Percentiles rank a stretch among this genome's conserved stretches.
Conservation (phyloP, 73 alveolate genomes). For the Stentor coeruleus region DNA sequence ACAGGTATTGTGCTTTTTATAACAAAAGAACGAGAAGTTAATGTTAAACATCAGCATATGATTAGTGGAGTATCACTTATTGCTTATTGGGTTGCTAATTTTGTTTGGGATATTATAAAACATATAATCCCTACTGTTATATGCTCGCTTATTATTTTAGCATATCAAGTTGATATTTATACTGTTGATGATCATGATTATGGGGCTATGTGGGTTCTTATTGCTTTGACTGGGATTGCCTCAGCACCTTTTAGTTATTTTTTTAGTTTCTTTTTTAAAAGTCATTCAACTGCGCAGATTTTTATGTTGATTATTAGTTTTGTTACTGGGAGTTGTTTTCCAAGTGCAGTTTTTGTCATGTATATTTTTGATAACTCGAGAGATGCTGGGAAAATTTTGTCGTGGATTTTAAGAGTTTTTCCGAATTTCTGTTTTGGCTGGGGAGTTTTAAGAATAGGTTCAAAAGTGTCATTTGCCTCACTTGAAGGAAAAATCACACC, state of each 20-base stretch:
- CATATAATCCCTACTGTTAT: slow-evolving; percentile 61
- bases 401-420: slow-evolving; percentile 59
- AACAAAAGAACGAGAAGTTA: slow-evolving; percentile 88
- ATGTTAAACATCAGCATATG: slow-evolving; percentile 84
- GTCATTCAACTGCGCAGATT: slow-evolving; percentile 63
- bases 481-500: slow-evolving; percentile 26
- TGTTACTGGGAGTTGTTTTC: slow-evolving; percentile 46
- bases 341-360: slow-evolving; percentile 46
- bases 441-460: slow-evolving; percentile 52
- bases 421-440: slow-evolving; percentile 62
- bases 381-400: slow-evolving; percentile 48
- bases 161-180: slow-evolving; percentile 27
- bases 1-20: slow-evolving; percentile 79
- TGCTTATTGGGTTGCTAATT: slow-evolving; percentile 84
- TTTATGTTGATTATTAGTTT: slow-evolving; percentile 59
- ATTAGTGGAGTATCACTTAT: slow-evolving; percentile 76
- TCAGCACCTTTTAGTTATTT: slow-evolving; percentile 83
- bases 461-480: slow-evolving; percentile 21
- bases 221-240: slow-evolving; percentile 76
- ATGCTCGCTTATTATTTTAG: slow-evolving; percentile 30
- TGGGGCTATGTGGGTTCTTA: slow-evolving; percentile 58
- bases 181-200: slow-evolving; percentile 37
- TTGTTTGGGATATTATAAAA: slow-evolving; percentile 63
- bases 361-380: slow-evolving; percentile 52
- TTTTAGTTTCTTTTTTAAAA: slow-evolving; percentile 60